Conservation (phyloP, 805 yeast genomes). For the Metschnikowia lachancei region DNA sequence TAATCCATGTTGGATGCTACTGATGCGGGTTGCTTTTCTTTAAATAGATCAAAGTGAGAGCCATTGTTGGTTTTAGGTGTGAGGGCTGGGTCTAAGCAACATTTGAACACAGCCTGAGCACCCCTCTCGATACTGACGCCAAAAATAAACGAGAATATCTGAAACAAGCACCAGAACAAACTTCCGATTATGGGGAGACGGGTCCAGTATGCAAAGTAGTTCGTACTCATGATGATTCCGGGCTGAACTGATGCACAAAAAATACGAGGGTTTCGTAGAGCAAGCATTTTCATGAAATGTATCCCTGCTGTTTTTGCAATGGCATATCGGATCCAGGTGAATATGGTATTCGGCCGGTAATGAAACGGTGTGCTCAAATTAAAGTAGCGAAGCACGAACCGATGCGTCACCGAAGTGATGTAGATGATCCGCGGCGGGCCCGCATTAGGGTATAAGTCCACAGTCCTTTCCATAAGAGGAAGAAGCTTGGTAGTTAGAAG, state of each 20-base stretch:
- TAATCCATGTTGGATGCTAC: slow-evolving; percentile 56
- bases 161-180: slow-evolving; percentile 68
- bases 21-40: slow-evolving; percentile 50
- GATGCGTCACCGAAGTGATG: slow-evolving; percentile 65
- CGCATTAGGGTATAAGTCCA: slow-evolving; percentile 23
- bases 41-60: slow-evolving; percentile 54
- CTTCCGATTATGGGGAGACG: slow-evolving; percentile 75
- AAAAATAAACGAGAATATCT: slow-evolving; percentile 61
- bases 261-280: slow-evolving; percentile 64
- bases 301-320: slow-evolving; percentile 75
- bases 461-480: slow-evolving; percentile 47
- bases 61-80: slow-evolving; percentile 61
- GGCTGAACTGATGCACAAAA: slow-evolving; percentile 72
- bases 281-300: slow-evolving; percentile 63
- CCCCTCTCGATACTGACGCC: slow-evolving; percentile 77
- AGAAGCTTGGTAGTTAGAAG: slow-evolving; percentile 60
- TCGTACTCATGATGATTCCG: slow-evolving; percentile 82
- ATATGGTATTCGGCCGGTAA: slow-evolving; percentile 60
- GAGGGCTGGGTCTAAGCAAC: slow-evolving; percentile 55
- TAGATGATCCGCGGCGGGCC: slow-evolving; percentile 56
- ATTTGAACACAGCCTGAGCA: slow-evolving; percentile 58
- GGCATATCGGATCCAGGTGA: slow-evolving; percentile 77
- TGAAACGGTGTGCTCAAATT: slow-evolving; percentile 49
- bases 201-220: slow-evolving; percentile 73
- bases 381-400: slow-evolving; percentile 48